Evolutionary conservation across 331 rosid species (phyloP), one percentile per base, ranked within the genome.

Genomic region (Spiraea crenata): DNA sequence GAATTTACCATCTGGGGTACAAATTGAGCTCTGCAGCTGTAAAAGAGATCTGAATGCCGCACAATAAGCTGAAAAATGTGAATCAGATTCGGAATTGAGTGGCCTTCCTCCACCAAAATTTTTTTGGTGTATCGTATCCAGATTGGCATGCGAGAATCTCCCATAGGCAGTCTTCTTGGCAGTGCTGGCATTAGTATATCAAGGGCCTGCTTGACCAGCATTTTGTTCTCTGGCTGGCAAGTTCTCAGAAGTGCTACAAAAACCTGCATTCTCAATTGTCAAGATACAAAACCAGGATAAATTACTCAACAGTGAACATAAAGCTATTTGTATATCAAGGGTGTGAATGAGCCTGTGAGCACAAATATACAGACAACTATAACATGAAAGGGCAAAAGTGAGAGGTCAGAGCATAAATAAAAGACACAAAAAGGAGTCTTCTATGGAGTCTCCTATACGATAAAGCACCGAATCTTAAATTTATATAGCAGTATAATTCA

Each of bases 1-100:
- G 99, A 91, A 85, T 95, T 95, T 77, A 95, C 99, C 99, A 95
- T 95, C 82, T 95, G 99, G 41, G 99, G 99, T 73, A 95, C 99
- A 78, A 95, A 95, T 72, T 95, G 99, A 58, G 99, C 97, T 89
- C 99, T 89, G 80, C 98, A 91, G 76, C 96, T 89, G 78, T 91
- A 95, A 84, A 95, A 95, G 70, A 95, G 97, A 86, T 89, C 99
- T 61, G 99, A 89, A 86, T 95, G 99, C 78, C 99, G 97, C 74
- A 91, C 99, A 69, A 95, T 86, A 57, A 95, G 98, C 83, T 95
- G 99, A 78, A 95, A 95, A 79, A 95, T 95, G 84, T 95, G 99
- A 74, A 95, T 91, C 83, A 95, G 87, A 88, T 95, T 95, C 1
- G 99, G 99, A 74, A 95, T 85, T 34, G 99, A 95, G 82, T 95